These are phyloP conservation scores for Cornus suecica DNA, from an alignment of 148 eudicot genomes.

Conservation along the genomic window DNA sequence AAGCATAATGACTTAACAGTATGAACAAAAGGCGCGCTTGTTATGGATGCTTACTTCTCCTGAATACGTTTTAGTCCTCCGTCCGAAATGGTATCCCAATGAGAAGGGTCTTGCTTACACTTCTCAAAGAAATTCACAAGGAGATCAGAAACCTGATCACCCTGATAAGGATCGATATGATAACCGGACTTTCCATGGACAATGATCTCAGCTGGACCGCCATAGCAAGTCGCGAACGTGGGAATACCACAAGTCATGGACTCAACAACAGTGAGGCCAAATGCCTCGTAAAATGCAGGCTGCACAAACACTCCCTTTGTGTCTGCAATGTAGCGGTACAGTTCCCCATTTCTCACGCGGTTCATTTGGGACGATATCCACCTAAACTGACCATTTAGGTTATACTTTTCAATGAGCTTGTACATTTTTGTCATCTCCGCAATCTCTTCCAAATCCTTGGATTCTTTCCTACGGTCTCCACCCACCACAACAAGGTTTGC, in stretches of 20 bases:
- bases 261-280: slow-evolving; percentile 94
- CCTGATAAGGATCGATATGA: slow-evolving; percentile 97
- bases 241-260: slow-evolving; percentile 98
- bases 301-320: slow-evolving; percentile 84
- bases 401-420: slow-evolving; percentile 67
- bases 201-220: slow-evolving; percentile 99
- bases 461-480: slow-evolving; percentile 92
- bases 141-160: slow-evolving; percentile 77
- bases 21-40: neutral
- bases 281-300: slow-evolving; percentile 94
- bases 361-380: slow-evolving; percentile 99
- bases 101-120: slow-evolving; percentile 59
- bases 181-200: slow-evolving; percentile 88
- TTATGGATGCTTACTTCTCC: slow-evolving; percentile 62
- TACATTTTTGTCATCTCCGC: slow-evolving; percentile 98
- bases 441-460: slow-evolving; percentile 90
- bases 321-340: slow-evolving; percentile 89
- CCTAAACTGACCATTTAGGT: slow-evolving; percentile 81
- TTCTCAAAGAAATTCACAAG: slow-evolving; percentile 84
- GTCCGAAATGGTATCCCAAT: slow-evolving; percentile 79
- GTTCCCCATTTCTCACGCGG: slow-evolving; percentile 91
- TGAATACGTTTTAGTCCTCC: slow-evolving; percentile 82
- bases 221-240: slow-evolving; percentile 86
- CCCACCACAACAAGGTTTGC: slow-evolving; percentile 98
- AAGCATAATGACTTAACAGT: neutral